A percentile compares a stretch with the other conserved stretches of the same genome.
Conservation (phyloP, 176 grass and related monocot genomes). For the Hordeum vulgare region DNA sequence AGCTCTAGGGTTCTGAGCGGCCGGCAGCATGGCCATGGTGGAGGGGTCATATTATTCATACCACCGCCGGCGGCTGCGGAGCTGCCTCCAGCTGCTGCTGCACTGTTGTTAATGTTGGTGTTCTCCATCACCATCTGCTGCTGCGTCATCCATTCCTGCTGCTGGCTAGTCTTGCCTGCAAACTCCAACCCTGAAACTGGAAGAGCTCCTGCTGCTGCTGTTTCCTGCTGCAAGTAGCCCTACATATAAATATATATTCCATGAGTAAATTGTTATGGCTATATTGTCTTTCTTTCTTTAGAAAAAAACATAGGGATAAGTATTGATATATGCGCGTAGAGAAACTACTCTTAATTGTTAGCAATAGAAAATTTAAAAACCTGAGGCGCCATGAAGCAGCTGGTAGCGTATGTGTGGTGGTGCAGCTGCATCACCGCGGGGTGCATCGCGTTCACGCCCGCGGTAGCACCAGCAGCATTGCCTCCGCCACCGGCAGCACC, state of each 20-base stretch:
- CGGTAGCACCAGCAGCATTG: background rate
- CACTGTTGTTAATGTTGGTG: background rate
- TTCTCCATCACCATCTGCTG: constrained; percentile 18
- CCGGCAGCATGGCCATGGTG: constrained; percentile 41
- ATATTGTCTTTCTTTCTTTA: background rate
- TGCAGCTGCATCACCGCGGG: constrained; percentile 40
- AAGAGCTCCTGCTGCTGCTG: background rate
- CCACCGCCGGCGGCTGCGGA: background rate
- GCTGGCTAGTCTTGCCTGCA: constrained; percentile 11
- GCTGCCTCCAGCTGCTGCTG: background rate
- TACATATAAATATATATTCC: background rate
- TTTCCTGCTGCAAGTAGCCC: constrained; percentile 27
- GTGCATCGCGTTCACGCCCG: background rate
- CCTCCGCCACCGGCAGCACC: background rate
- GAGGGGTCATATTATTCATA: constrained; percentile 19
- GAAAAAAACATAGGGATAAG: background rate
- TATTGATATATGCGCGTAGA: background rate
- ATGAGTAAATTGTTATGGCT: background rate
- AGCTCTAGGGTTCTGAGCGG: constrained; percentile 75
- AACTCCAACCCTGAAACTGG: constrained; percentile 24
- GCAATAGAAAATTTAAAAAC: background rate
- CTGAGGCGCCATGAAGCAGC: constrained; percentile 27
- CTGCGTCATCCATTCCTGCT: constrained; percentile 34
- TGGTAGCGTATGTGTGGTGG: constrained; percentile 18
- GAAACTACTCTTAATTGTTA: background rate